A percentile compares a stretch with the other conserved stretches of the same genome.
Evolutionary conservation across 352 stramenopile species (phyloP).

Genomic region (Phytophthora sojae): DNA sequence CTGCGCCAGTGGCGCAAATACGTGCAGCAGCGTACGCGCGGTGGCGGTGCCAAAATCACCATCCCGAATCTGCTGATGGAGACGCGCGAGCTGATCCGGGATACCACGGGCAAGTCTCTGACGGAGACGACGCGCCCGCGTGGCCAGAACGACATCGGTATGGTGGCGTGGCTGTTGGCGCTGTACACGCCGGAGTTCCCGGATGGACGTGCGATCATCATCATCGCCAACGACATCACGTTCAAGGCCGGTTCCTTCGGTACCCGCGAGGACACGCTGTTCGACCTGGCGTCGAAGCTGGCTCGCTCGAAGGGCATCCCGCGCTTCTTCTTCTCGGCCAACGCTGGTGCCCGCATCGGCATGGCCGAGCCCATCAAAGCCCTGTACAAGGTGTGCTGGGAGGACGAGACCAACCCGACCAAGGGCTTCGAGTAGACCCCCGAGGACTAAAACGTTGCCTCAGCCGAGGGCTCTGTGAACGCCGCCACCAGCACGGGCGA

Average conservation of each 20-base stretch:
- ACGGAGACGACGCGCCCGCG: constrained; percentile 80
- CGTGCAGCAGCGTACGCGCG: constrained; percentile 74
- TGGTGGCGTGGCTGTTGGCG: constrained; percentile 99
- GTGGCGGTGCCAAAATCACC: constrained; percentile 68
- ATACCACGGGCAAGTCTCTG: constrained; percentile 69
- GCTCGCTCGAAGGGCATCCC: constrained; percentile 94
- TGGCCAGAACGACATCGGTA: constrained; percentile 98
- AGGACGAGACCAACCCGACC: constrained; percentile 94
- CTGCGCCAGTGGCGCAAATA: constrained; percentile 95
- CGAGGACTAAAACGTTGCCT: constrained; percentile 94
- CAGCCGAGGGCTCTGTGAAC: constrained; percentile 91
- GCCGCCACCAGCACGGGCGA: constrained; percentile 72
- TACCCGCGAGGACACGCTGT: constrained; percentile 98
- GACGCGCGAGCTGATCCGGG: constrained; percentile 94
- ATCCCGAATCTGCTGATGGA: constrained; percentile 95
- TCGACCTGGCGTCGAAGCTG: constrained; percentile 97
- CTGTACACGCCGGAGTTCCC: constrained; percentile 99
- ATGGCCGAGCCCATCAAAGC: constrained; percentile 98
- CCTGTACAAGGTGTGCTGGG: constrained; percentile 98
- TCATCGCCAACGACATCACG: constrained; percentile 99
- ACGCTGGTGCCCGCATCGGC: constrained; percentile 98
- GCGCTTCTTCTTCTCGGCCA: constrained; percentile 99
- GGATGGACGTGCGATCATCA: constrained; percentile 95
- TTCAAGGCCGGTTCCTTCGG: constrained; percentile 99
- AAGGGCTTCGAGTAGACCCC: constrained; percentile 98